Evolutionary conservation across 805 yeast species (phyloP), one percentile per base, ranked within the genome.

Genomic region (Ogataea nitratoaversa): DNA sequence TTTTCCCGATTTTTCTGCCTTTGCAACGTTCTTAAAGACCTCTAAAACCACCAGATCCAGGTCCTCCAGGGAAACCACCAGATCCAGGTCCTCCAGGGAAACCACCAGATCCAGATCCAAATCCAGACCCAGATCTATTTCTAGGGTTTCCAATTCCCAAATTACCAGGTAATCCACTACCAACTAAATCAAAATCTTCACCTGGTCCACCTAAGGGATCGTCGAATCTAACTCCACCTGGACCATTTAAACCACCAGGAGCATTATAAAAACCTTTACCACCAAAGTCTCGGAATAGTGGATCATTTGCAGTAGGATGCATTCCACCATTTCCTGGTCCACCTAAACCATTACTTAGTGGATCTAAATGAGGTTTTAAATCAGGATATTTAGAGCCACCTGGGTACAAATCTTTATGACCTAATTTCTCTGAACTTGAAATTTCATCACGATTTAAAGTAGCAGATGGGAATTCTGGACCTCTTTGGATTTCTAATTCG

Each of bases 321-420:
- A 78, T 77, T 0, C 83, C 84, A 12, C 77, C 76, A 22, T 56
- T 61, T 11, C 47, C 51, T 16, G 38, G 14, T 6, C 32, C 32
- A 14, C 27, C 18, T 13, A 23, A 11, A 11, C 44, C 39, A 0
- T 44, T 36, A 3, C 49, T 40, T 6, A 57, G 47, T 3, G 78
- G 78, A 47, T 72, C 78, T 4, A 71, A 29, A 32, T 49, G 67
- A 1, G 77, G 75, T 41, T 57, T 58, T 46, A 74, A 44, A 2
- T 50, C 46, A 3, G 82, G 82, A 38, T 71, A 53, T 39, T 59
- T 56, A 14, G 46, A 38, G 8, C 59, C 59, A 54, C 44, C 63
- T 49, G 82, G 83, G 43, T 72, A 64, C 32, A 76, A 57, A 52
- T 79, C 84, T 11, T 65, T 53, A 24, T 68, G 72, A 0, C 84